Percentiles rank a stretch among this genome's conserved stretches.
Conservation (phyloP, 441 rosid species). For the Adansonia rubrostipa region DNA sequence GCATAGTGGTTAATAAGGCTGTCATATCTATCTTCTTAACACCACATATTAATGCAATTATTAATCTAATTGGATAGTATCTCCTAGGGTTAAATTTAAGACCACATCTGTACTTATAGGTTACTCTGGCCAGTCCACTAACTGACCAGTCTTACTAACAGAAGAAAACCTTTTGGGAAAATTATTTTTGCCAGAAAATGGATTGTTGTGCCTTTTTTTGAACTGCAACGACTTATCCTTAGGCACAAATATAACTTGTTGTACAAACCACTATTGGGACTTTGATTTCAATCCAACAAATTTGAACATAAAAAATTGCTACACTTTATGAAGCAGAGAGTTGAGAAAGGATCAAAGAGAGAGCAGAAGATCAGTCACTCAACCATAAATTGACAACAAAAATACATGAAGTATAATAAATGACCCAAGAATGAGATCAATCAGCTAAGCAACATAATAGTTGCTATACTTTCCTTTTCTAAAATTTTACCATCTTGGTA, state of each 20-base stretch:
- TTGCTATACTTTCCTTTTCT: background rate
- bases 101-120: background rate
- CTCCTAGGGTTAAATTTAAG: slow-evolving; percentile 9
- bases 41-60: background rate
- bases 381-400: background rate
- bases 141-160: background rate
- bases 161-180: background rate
- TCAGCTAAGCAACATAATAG: slow-evolving; percentile 6
- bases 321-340: background rate
- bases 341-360: background rate
- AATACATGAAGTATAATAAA: slow-evolving; percentile 1
- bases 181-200: background rate
- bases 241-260: background rate
- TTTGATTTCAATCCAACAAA: slow-evolving; percentile 1
- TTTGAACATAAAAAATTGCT: background rate
- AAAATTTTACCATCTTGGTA: background rate
- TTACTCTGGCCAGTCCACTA: background rate
- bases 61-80: background rate
- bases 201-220: background rate
- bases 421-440: background rate
- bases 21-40: background rate
- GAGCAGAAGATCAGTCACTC: background rate
- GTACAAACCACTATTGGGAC: background rate
- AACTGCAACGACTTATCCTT: background rate
- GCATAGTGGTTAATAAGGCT: background rate